phyloP scores from a whole-genome alignment of 2,329 filamentous ascomycete genomes.

The Apiospora phragmitis region DNA sequence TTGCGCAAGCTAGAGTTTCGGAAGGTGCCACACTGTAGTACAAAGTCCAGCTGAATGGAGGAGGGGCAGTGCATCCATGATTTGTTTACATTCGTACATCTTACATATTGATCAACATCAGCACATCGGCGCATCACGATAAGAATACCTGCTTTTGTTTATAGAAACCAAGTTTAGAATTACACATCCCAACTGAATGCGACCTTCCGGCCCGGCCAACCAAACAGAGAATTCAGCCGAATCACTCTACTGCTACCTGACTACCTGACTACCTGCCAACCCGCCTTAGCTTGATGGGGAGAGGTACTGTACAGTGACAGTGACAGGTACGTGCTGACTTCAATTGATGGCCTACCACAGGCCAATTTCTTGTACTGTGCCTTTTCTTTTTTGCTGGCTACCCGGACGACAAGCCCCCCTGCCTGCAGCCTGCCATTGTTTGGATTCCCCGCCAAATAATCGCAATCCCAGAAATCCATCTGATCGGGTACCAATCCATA shows the following conservation, averaged over 20 bases:
- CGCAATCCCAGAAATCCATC: neutral
- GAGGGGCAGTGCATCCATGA: neutral
- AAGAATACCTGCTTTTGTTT: neutral
- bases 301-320: neutral
- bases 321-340: neutral
- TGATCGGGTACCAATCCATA: slow-evolving; percentile 8
- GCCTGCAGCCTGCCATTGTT: neutral
- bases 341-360: no score
- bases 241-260: neutral
- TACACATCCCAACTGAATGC: neutral
- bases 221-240: neutral
- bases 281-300: neutral
- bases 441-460: slow-evolving; percentile 5
- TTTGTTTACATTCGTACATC: neutral
- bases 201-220: neutral
- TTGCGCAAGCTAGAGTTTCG: slow-evolving; percentile 8
- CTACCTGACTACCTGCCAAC: neutral
- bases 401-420: slow-evolving; percentile 4
- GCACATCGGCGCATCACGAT: neutral
- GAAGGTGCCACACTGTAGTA: neutral
- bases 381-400: neutral
- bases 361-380: neutral
- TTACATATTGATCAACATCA: neutral
- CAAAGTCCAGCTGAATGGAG: neutral
- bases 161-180: neutral